phyloP scores from a whole-genome alignment of 2,329 filamentous ascomycete genomes.

The Cadophora sp. region DNA sequence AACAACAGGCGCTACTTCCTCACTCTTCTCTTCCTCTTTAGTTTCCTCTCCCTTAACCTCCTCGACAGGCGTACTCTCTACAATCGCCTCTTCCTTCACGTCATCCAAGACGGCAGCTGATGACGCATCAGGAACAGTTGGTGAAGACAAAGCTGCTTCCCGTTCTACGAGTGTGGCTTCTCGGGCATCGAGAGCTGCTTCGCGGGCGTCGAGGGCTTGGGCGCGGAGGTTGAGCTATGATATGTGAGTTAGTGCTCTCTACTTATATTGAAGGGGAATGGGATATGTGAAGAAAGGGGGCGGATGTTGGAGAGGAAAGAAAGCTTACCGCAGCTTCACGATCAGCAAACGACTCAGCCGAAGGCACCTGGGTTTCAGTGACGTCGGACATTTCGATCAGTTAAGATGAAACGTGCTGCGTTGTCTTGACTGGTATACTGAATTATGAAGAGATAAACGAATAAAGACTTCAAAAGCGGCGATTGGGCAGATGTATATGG shows the following conservation, averaged over 20 bases:
- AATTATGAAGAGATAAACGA: not conserved
- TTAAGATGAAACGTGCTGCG: slow-evolving; percentile 26
- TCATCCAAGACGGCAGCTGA: not conserved
- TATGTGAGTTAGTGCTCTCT: not conserved
- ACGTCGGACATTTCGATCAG: slow-evolving; percentile 33
- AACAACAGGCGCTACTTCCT: no score
- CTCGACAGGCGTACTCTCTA: slow-evolving; percentile 11
- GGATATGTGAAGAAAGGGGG: not conserved
- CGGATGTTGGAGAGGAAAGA: not conserved
- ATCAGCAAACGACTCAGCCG: slow-evolving; percentile 19
- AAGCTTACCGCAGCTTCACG: slow-evolving; percentile 27
- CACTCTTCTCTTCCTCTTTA: no score
- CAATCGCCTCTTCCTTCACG: slow-evolving; percentile 1
- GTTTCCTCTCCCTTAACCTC: no score
- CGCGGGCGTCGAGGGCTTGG: slow-evolving; percentile 19
- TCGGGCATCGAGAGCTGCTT: slow-evolving; percentile 12
- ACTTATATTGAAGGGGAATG: not conserved
- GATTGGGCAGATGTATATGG: not conserved
- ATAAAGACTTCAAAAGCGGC: not conserved
- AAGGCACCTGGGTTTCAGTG: not conserved
- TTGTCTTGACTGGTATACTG: not conserved
- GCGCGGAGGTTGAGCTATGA: slow-evolving; percentile 5
- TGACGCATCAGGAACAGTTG: not conserved
- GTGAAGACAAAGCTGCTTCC: slow-evolving; percentile 12
- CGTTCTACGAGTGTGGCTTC: slow-evolving; percentile 14